Evolutionary conservation across 1,284 basidiomycete species (phyloP).

Genomic region (Boletus calvinii): DNA sequence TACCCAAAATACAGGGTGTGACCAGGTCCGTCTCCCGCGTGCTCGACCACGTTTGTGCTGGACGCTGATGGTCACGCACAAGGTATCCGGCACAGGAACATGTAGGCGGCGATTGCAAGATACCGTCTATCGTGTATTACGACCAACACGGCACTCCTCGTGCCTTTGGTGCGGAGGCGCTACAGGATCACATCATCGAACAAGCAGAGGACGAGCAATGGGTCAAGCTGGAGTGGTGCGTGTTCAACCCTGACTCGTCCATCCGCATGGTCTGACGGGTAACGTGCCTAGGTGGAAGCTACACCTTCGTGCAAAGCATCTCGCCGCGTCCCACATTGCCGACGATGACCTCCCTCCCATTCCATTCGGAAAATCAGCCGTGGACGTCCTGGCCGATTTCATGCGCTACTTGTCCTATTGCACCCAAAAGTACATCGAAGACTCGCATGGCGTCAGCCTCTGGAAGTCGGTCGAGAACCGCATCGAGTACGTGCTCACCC

Average conservation of each 20-base stretch:
- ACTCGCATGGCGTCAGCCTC: conserved; percentile 45
- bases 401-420: conserved; percentile 49
- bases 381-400: conserved; percentile 54
- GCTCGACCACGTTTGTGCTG: conserved; percentile 1
- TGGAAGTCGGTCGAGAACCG: conserved; percentile 37
- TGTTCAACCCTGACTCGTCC: not conserved
- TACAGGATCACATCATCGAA: conserved; percentile 41
- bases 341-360: conserved; percentile 41
- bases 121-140: conserved; percentile 58
- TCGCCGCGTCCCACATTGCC: conserved; percentile 28
- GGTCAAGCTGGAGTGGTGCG: conserved; percentile 51
- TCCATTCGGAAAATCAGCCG: conserved; percentile 45
- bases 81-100: conserved; percentile 46
- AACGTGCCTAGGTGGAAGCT: conserved; percentile 54
- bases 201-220: conserved; percentile 47
- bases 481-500: conserved; percentile 39
- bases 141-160: conserved; percentile 42
- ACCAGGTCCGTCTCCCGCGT: conserved; percentile 35
- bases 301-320: conserved; percentile 45
- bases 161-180: conserved; percentile 54
- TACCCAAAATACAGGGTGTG: conserved; percentile 47
- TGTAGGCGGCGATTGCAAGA: conserved; percentile 47
- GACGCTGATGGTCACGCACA: conserved; percentile 7
- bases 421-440: conserved; percentile 46
- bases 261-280: not conserved